Evolutionary conservation across 495 filamentous ascomycete species (phyloP).

Genomic region (Evernia prunastri): DNA sequence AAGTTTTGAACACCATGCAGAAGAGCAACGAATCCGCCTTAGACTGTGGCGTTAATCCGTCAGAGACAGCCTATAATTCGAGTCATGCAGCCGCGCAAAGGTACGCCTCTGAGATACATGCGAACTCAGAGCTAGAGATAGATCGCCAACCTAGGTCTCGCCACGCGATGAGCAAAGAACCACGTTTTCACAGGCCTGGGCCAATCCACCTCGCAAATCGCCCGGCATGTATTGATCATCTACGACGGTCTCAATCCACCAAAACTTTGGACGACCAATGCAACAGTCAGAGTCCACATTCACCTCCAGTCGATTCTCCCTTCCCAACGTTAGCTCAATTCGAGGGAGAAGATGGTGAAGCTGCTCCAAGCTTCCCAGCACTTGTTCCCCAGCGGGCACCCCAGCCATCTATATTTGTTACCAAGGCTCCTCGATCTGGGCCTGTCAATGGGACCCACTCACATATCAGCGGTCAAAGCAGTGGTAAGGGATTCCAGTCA

Average conservation of each 20-base stretch:
- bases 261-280: not conserved
- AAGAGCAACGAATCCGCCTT: not conserved
- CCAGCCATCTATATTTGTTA: not conserved
- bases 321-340: conserved; percentile 19
- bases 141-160: not conserved
- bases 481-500: not conserved
- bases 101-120: not conserved
- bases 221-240: not conserved
- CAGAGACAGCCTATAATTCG: not conserved
- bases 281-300: not conserved
- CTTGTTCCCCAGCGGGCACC: conserved; percentile 9
- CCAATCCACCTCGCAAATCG: conserved; percentile 17
- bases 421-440: not conserved
- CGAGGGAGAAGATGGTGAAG: conserved; percentile 3
- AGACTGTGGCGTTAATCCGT: not conserved
- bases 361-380: conserved; percentile 9
- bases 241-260: conserved; percentile 1
- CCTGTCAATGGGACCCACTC: not conserved
- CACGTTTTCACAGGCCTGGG: conserved; percentile 16
- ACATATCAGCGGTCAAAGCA: not conserved
- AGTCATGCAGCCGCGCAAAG: not conserved
- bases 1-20: not conserved
- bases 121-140: not conserved
- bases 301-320: conserved; percentile 10
- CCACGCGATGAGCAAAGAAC: conserved; percentile 5